Base-by-base conservation (phyloP, 352 stramenopile species). In the Phytopythium boreale region DNA sequence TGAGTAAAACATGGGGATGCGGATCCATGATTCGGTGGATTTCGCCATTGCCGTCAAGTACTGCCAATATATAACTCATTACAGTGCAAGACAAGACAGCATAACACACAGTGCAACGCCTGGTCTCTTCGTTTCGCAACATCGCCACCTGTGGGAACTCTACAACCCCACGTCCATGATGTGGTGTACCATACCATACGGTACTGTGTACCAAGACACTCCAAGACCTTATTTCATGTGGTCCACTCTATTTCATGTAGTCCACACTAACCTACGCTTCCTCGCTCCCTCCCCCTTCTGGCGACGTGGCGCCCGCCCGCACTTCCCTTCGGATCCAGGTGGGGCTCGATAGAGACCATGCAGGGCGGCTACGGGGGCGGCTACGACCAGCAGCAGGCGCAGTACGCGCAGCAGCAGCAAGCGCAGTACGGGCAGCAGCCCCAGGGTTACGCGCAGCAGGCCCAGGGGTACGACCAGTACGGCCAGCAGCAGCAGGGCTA, bases 291-390 rank as follows among this genome's bases (percentile, higher is more conserved):
- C 29, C 29, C 29, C 29, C 7, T 34, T 7, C 29, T 7, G 29
- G 29, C 29, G 29, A 53, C 47, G 47, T 53, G 47, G 47, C 47
- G 24, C 12, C 24, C 6, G 0, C 20, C 20, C 24, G 41, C 52
- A 41, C 51, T 57, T 57, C 51, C 24, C 55, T 47, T 49, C 22
- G n/a, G 34, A 49, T 60, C 55, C 10, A 39, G 34, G 34, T 14
- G 11, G 34, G 10, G 5, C 31, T 3, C 3, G 4, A 36, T 27
- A 20, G 55, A 44, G 12, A 65, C 36, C 15, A 89, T 88, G 80
- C 76, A 89, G 71, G 75, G 77, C 67, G 69, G 78, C 68, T 66
- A 70, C 58, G 71, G 76, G 63, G 70, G 67, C 27, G 68, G 74
- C 56, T 74, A 80, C 63, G 68, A 76, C 61, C 75, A 78, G 65